A percentile compares a stretch with the other conserved stretches of the same genome.
Evolutionary conservation across 257 asterid species (phyloP).

Genomic region (Euphrasia confusa): DNA sequence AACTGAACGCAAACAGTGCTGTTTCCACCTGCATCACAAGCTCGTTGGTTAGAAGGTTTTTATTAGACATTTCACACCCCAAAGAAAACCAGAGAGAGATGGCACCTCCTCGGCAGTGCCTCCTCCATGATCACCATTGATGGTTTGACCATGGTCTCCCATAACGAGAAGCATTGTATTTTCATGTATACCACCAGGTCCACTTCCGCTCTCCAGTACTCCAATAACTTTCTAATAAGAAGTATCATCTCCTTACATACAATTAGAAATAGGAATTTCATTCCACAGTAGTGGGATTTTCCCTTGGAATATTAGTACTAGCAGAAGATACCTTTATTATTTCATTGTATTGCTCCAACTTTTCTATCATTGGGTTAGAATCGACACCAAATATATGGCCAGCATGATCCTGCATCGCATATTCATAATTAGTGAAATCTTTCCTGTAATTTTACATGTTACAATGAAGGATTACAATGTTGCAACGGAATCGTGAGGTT

Average conservation of each 20-base stretch:
- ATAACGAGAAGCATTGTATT: constrained; percentile 92
- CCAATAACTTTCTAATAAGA: constrained; percentile 61
- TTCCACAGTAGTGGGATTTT: constrained; percentile 1
- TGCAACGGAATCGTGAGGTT: constrained; percentile 17
- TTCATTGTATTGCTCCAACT: constrained; percentile 82
- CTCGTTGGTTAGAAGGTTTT: constrained; percentile 23
- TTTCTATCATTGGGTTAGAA: constrained; percentile 74
- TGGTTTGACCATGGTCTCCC: constrained; percentile 99
- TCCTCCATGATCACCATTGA: constrained; percentile 97
- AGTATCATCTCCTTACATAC: constrained; percentile 20
- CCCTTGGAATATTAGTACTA: constrained; percentile 5
- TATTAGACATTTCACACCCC: constrained; percentile 12
- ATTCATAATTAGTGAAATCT: neutral
- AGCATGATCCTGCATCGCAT: constrained; percentile 78
- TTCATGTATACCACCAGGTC: constrained; percentile 87
- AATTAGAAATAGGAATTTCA: constrained; percentile 13
- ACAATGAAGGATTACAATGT: neutral
- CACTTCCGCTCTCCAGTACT: constrained; percentile 66
- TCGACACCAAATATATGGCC: constrained; percentile 96
- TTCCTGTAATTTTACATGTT: neutral
- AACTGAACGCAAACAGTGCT: constrained; percentile 71
- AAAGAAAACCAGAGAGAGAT: constrained; percentile 26
- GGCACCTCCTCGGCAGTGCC: constrained; percentile 91
- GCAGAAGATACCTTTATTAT: constrained; percentile 51
- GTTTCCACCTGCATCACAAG: constrained; percentile 75